Evolutionary conservation across 371 early-diverging fungal genomes (phyloP), one percentile per base, ranked within the genome.

Genomic region (Choanephora cucurbitarum): DNA sequence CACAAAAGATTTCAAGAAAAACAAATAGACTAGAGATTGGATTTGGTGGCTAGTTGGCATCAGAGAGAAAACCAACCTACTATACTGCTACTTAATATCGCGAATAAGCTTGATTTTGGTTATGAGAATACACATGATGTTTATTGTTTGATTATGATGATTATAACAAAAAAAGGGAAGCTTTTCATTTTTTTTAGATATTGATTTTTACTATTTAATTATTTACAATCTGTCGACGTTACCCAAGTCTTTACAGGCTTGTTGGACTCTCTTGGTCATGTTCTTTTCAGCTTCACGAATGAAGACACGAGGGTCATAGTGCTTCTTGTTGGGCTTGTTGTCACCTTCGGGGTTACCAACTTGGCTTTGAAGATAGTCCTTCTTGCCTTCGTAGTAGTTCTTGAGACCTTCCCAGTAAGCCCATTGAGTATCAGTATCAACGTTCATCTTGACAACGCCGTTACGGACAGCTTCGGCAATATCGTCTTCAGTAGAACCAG

Each of bases 371-470:
- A 94, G 85, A 67, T 93, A 91, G 46, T 54, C 87, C 79, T 86
- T 82, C 77, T 89, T 81, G 58, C 51, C 55, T 58, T 88, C 81
- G 64, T 87, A 87, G 70, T 84, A 91, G 62, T 87, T 74, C 39
- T 80, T 78, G 59, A 91, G 81, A 63, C 91, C 91, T 28, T 71
- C 68, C 75, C 89, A 86, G 79, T 91, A 91, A 33, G 91, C 91
- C 85, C 83, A 91, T 70, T 91, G 91, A 40, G 91, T 91, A 55
- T 78, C 79, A 40, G 75, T 78, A 69, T 94, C 95, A 57, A 94
- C 92, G 77, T 94, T 94, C 95, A 94, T 94, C 89, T 94, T 94
- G 80, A 94, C 82, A 45, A 94, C 92, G 64, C 95, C 95, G 67
- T 85, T 67, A 48, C 57, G 46, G 46, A 94, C 93, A 44, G 94